Conservation (phyloP, 1,139 yeast species). For the Taphrina populina region DNA sequence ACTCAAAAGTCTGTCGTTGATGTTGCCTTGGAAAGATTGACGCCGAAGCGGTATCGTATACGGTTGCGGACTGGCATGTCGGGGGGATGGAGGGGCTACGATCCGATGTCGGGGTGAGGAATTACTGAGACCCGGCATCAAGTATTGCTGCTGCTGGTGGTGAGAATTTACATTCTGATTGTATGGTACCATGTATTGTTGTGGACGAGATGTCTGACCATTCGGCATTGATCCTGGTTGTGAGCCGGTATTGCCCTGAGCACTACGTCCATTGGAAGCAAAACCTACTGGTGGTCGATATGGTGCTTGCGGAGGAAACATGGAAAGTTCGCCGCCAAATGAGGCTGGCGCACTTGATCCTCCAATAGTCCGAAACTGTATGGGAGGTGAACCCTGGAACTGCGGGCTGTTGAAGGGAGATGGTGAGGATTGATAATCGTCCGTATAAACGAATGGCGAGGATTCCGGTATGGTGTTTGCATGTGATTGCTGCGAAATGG, state of each 20-base stretch:
- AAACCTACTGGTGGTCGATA: slow-evolving; percentile 17
- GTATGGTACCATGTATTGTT: too few species aligned
- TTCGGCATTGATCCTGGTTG: too few species aligned
- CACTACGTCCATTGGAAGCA: too few species aligned
- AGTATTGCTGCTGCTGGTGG: not conserved
- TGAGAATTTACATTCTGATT: too few species aligned
- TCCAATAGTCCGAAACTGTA: slow-evolving; percentile 4
- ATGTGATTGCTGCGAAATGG: slow-evolving; percentile 24
- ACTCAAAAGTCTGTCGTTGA: not conserved
- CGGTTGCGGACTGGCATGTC: slow-evolving; percentile 16
- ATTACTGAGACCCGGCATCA: not conserved
- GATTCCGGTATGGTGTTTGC: slow-evolving; percentile 28
- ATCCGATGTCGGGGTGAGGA: slow-evolving; percentile 4
- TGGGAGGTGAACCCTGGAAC: slow-evolving; percentile 30
- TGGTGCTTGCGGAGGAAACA: slow-evolving; percentile 18
- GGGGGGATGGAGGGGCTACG: slow-evolving; percentile 1
- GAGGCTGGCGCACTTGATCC: not conserved
- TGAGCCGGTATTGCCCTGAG: too few species aligned
- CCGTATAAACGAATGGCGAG: slow-evolving; percentile 21
- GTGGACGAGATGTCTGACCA: too few species aligned
- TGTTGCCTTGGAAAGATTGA: slow-evolving; percentile 2
- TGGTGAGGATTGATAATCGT: slow-evolving; percentile 25
- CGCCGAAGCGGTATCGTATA: slow-evolving; percentile 11
- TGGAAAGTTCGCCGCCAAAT: slow-evolving; percentile 2
- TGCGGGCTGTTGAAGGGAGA: slow-evolving; percentile 30